These are phyloP conservation scores for Colletotrichum sp. DNA, from an alignment of 2,329 filamentous ascomycete genomes.

Conservation along the genomic window DNA sequence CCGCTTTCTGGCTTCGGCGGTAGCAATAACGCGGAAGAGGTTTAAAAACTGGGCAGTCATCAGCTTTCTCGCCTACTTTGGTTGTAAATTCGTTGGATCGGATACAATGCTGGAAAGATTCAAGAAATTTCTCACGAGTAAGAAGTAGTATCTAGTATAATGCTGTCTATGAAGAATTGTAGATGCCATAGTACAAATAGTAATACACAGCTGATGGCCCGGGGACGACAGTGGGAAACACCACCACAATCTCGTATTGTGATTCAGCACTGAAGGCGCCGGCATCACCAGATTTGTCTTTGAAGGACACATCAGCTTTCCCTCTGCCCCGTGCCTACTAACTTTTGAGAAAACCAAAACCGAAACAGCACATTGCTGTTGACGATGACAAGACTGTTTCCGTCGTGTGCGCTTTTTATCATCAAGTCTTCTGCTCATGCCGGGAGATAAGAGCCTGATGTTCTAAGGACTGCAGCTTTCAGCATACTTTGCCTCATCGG, in stretches of 20 bases:
- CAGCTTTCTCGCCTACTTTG: neutral
- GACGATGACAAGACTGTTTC: neutral
- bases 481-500: no score
- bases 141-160: no score
- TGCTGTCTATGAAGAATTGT: no score
- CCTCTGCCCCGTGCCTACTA: neutral
- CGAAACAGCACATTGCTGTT: neutral
- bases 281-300: neutral
- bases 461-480: no score
- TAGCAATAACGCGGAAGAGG: no score
- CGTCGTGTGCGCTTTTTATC: neutral
- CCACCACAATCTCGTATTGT: accelerated
- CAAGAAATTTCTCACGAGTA: neutral
- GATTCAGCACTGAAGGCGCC: neutral
- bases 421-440: no score
- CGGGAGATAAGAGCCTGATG: no score
- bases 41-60: no score
- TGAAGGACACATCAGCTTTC: neutral
- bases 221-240: neutral
- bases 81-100: neutral
- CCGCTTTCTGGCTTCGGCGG: neutral
- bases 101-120: neutral
- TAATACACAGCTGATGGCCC: neutral
- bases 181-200: no score
- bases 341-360: no score